Evolutionary conservation across 257 asterid species (phyloP), one percentile per base, ranked within the genome.

Genomic region (Capsicum baccatum): DNA sequence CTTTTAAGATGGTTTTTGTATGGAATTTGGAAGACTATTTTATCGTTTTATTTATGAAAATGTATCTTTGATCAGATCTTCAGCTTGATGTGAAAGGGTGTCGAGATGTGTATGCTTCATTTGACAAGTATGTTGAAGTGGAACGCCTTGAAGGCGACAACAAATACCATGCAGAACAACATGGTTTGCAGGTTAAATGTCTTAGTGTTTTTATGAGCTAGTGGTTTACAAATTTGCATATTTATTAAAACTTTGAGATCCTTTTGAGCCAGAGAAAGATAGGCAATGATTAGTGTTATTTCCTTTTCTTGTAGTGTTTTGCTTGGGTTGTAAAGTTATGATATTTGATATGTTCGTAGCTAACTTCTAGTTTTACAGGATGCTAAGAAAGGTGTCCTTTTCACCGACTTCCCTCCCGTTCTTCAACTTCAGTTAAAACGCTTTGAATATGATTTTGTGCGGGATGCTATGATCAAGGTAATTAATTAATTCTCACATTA

Each of bases 11-110:
- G 64, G 62, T 54, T 78, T 50, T 13, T 12, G 14, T 33, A 14
- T 78, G 62, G 64, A 26, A 50, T 74, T 50, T 78, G 64, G 48
- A 78, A 54, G 64, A 33, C 64, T 26, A 78, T 78, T 21, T 76
- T 76, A 26, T 52, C 62, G 21, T 76, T 78, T 78, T 78, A 37
- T 86, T 57, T 84, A 63, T 85, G 79, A 39, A 85, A 68, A 73
- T 76, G 85, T 5, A 42, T 16, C 85, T 35, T 83, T 16, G 84
- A 74, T 78, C 97, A 94, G 97, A 92, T 87, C 90, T 92, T 90
- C 97, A 94, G 88, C 97, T 94, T 83, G 97, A 94, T 85, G 97
- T 94, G 71, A 94, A 94, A 92, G 97, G 97, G 8, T 92, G 95
- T 83, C 86, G 87, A 84, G 94, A 94, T 92, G 92, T 94, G 33